Evolutionary conservation across 805 yeast genomes (phyloP), one percentile per base, ranked within the genome.

Genomic region (Hanseniaspora guilliermondii): DNA sequence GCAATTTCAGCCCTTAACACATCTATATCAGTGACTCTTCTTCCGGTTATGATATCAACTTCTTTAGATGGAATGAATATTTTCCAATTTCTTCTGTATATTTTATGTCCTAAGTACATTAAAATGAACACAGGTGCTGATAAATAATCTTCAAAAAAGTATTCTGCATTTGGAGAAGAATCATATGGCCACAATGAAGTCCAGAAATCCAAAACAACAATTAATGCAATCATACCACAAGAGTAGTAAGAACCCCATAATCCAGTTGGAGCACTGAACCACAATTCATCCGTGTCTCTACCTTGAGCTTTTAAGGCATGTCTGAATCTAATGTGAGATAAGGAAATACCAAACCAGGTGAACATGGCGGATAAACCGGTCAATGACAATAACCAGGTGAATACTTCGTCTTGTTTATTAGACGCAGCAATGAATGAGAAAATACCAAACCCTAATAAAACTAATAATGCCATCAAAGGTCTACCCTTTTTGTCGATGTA

Each of bases 201-300:
- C 87, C 91, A 87, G 73, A 87, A 85, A 69, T 85, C 89, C 27
- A 87, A 85, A 56, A 77, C 70, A 56, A 87, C 71, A 59, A 87
- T 80, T 53, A 83, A 65, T 30, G 74, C 42, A 65, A 80, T 80
- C 63, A 87, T 68, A 25, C 68, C 55, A 24, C 78, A 62, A 55
- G 93, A 94, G 64, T 76, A 76, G 57, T 64, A 65, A 1, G 94
- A 82, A 49, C 94, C 94, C 61, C 66, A 70, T 36, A 81, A 67
- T 60, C 95, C 95, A 40, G 76, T 72, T 56, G 80, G 83, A 6
- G 95, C 76, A 50, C 70, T 73, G 69, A 78, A 87, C 0, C 82
- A 74, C 49, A 86, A 70, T 67, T 86, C 93, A 56, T 77, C 79
- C 9, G 80, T 70, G 16, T 72, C 64, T 70, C 89, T 76, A 48